Conservation (phyloP, 108 stramenopile species). For the Pseudonitzschia multiseries region DNA sequence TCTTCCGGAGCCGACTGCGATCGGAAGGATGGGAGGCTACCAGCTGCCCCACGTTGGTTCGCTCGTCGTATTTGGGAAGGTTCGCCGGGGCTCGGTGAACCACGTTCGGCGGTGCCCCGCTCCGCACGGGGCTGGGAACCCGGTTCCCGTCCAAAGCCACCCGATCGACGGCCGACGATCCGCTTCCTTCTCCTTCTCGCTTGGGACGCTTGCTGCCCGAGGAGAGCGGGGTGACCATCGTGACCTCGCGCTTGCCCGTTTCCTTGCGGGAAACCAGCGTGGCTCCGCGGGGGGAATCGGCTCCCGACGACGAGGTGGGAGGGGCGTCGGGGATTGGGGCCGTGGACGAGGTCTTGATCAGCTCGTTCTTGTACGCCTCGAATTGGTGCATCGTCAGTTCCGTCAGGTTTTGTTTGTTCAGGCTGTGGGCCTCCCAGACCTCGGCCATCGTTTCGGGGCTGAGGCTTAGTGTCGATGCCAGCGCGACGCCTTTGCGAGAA, state of each 20-base stretch:
- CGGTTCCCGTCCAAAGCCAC: conserved; percentile 3
- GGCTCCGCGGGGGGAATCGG: conserved; percentile 5
- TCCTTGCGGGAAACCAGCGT: conserved; percentile 21
- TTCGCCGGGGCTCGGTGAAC: not conserved
- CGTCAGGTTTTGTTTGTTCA: conserved; percentile 51
- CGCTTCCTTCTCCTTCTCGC: not conserved
- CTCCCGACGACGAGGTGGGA: not conserved
- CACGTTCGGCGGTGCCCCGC: no score
- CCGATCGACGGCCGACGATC: conserved; percentile 15
- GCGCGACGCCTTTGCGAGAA: conserved; percentile 58
- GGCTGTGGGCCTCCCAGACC: conserved; percentile 72
- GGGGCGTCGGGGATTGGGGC: conserved; percentile 7
- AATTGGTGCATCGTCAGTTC: conserved; percentile 54
- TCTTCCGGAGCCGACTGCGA: conserved; percentile 15
- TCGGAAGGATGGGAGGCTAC: conserved; percentile 44
- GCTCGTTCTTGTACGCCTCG: conserved; percentile 42
- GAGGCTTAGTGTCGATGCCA: conserved; percentile 45
- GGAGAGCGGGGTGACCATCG: conserved; percentile 46
- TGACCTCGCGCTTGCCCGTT: conserved; percentile 13
- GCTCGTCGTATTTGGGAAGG: conserved; percentile 50
- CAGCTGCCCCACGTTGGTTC: conserved; percentile 50
- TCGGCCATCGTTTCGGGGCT: conserved; percentile 57
- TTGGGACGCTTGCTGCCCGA: conserved; percentile 38
- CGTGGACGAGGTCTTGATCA: conserved; percentile 42
- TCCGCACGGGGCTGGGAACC: conserved; percentile 5